These are phyloP conservation scores for Debaryomyces coudertii DNA, from an alignment of 1,139 yeast genomes.

Conservation along the genomic window DNA sequence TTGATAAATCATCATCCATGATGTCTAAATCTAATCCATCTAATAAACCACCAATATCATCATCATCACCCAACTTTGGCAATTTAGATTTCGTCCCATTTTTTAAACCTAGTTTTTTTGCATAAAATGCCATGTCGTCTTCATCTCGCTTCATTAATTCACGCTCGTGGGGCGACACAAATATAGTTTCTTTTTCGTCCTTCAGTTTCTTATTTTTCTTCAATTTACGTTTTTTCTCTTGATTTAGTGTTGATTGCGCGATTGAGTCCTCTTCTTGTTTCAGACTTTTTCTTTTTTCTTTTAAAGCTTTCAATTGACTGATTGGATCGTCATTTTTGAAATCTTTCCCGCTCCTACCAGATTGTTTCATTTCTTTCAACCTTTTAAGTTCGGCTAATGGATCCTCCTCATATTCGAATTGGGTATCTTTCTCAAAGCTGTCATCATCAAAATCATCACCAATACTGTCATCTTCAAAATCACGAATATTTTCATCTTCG, in stretches of 20 bases:
- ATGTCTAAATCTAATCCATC: slow-evolving; percentile 78
- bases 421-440: slow-evolving; percentile 10
- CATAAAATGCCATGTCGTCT: slow-evolving; percentile 79
- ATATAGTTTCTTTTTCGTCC: slow-evolving; percentile 13
- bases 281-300: slow-evolving; percentile 24
- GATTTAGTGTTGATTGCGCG: slow-evolving; percentile 48
- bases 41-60: slow-evolving; percentile 69
- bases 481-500: slow-evolving; percentile 16
- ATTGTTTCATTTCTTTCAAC: slow-evolving; percentile 23
- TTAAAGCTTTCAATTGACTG: slow-evolving; percentile 44
- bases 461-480: slow-evolving; percentile 10
- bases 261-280: slow-evolving; percentile 35
- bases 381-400: slow-evolving; percentile 28
- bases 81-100: slow-evolving; percentile 47
- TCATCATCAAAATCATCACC: slow-evolving; percentile 12
- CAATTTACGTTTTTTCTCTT: slow-evolving; percentile 22
- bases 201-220: slow-evolving; percentile 18
- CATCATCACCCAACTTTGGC: slow-evolving; percentile 59
- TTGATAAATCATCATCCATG: slow-evolving; percentile 16
- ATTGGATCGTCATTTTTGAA: slow-evolving; percentile 28
- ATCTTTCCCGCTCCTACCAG: not conserved
- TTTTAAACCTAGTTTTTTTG: slow-evolving; percentile 77
- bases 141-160: slow-evolving; percentile 64
- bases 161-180: slow-evolving; percentile 41
- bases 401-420: slow-evolving; percentile 22